Evolutionary conservation across 768 basidiomycete genomes (phyloP).

Genomic region (Collybia nuda): DNA sequence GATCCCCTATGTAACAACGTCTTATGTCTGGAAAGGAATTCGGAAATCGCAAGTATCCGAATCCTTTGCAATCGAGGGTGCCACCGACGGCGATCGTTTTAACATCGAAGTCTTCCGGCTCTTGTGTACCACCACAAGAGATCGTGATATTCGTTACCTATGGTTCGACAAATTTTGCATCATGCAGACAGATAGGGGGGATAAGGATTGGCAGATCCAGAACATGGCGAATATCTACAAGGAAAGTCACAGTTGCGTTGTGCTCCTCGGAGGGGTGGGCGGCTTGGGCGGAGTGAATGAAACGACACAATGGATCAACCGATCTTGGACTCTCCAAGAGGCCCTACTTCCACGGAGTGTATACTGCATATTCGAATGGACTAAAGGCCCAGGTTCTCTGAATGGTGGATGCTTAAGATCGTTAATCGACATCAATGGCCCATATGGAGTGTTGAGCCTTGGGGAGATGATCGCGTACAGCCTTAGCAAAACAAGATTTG

Average conservation of each 20-base stretch:
- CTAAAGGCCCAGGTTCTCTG: no score
- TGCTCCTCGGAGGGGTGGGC: not conserved
- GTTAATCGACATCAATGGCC: not conserved
- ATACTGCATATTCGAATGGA: not conserved
- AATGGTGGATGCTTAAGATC: no score
- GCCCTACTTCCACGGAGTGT: not conserved
- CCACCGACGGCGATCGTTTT: no score
- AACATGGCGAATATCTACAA: not conserved
- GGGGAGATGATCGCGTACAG: no score
- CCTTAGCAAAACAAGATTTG: no score
- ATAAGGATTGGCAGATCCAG: slow-evolving; percentile 3
- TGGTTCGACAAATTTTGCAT: slow-evolving; percentile 5
- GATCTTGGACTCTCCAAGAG: slow-evolving; percentile 2
- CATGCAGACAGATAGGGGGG: not conserved
- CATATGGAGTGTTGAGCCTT: not conserved
- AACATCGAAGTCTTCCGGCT: no score
- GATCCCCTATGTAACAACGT: no score
- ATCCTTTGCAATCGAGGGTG: no score
- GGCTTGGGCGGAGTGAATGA: not conserved
- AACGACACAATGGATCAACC: slow-evolving; percentile 1
- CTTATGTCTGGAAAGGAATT: no score
- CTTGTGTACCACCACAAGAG: not conserved
- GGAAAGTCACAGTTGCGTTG: not conserved
- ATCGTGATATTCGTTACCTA: not conserved
- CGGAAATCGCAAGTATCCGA: no score